Base-by-base conservation (phyloP, 768 basidiomycete genomes). In the Pisolithus orientalis region DNA sequence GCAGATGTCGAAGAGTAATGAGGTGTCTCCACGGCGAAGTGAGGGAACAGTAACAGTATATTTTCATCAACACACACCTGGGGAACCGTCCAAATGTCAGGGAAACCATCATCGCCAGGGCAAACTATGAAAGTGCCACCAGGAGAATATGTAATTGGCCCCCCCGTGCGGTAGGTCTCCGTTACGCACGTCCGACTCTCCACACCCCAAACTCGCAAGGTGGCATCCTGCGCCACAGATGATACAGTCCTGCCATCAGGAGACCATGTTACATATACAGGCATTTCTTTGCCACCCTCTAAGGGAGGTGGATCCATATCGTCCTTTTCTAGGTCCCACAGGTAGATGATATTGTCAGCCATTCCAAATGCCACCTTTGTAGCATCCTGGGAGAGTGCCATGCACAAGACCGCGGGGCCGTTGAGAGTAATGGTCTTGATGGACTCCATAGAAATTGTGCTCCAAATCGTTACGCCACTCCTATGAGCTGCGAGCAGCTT, bases 211-310 rank as follows among this genome's bases (percentile, higher is more conserved):
- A 53, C 21, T 2, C 39, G 38, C 6, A 53, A n/a, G 29, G 14
- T 24, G 24, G 28, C 38, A 34, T 48, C 46, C 17, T 39, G n/a
- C 5, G 46, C 37, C 17, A 29, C 39, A 4, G 44, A 37, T 1
- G 52, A 38, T 11, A 53, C 29, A 17, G 38, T 47, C 21, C 39
- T 39, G 4, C 28, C 43, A 31, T 53, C 46, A 2, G 45, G 46
- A 5, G 60, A 57, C 27, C 57, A 53, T n/a, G 53, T 53, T 4
- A 62, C 47, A 29, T 47, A 28, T 14, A 34, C 11, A 9, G 57
- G 49, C 10, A 48, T 27, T 0, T 28, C 34, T 14, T 24, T 53
- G 31, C 52, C 16, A 2, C 48, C 50, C 27, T 37, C 47, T 17
- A 49, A 21, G 24, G 16, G 58, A 6, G 42, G 34, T 21, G 48